Conservation (phyloP, 2,329 filamentous ascomycete species). For the Ceratocystis lukuohia region DNA sequence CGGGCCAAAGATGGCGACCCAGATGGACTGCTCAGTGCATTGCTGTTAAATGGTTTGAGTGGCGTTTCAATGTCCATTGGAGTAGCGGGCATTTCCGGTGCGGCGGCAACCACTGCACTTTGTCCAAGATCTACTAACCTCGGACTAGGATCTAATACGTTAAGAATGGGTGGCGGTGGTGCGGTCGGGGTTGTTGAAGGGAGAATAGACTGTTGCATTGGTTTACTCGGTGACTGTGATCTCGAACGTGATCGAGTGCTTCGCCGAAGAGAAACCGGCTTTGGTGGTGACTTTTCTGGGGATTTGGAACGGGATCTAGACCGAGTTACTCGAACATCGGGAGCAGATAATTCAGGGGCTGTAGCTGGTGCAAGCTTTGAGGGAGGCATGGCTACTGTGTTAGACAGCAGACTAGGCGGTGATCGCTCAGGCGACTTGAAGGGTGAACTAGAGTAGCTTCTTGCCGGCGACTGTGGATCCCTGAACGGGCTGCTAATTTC, state of each 20-base stretch:
- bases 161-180: background rate
- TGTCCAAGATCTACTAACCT: background rate
- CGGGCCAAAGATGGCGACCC: slow-evolving; percentile 18
- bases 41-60: slow-evolving; percentile 8
- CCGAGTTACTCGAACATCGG: slow-evolving; percentile 11
- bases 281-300: slow-evolving; percentile 11
- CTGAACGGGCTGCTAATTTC: slow-evolving; percentile 15
- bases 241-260: background rate
- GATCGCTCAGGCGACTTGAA: slow-evolving; percentile 16
- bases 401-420: slow-evolving; percentile 2
- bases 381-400: background rate
- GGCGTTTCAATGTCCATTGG: slow-evolving; percentile 19
- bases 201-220: background rate
- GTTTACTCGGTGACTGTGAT: slow-evolving; percentile 16
- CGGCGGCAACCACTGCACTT: background rate
- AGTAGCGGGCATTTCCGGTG: background rate
- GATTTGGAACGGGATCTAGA: slow-evolving; percentile 14
- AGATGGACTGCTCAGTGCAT: slow-evolving; percentile 12
- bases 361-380: background rate
- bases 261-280: background rate
- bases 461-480: slow-evolving; percentile 9
- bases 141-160: slow-evolving; percentile 9
- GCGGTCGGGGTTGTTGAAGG: slow-evolving; percentile 11
- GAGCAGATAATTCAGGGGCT: background rate
- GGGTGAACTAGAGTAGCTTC: slow-evolving; percentile 17